phyloP scores from a whole-genome alignment of 305 asterid species.

The Petunia hybrid region DNA sequence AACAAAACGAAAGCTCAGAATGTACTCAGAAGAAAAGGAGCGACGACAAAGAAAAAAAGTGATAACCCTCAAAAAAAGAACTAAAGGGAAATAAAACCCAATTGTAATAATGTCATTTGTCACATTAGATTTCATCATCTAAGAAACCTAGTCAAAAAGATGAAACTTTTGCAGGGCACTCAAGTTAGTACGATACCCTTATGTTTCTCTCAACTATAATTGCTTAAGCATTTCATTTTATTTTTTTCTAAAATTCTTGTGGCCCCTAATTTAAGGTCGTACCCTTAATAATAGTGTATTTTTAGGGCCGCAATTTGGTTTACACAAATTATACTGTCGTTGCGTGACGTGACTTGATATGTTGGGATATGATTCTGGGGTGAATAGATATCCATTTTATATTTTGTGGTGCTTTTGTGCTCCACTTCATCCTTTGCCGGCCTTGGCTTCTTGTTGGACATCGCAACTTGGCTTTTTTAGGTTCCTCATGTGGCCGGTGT shows the following conservation, averaged over 20 bases:
- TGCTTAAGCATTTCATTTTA: neutral
- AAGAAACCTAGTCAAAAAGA: conserved; percentile 23
- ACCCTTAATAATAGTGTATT: conserved; percentile 9
- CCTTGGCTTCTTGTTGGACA: neutral
- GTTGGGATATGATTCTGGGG: neutral
- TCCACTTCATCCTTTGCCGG: neutral
- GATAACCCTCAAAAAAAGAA: neutral
- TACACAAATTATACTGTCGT: neutral
- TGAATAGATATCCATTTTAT: neutral
- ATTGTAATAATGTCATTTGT: neutral
- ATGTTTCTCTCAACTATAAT: neutral
- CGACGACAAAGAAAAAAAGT: neutral
- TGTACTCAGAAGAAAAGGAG: neutral
- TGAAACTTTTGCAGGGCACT: neutral
- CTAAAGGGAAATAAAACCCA: neutral
- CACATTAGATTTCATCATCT: conserved; percentile 4
- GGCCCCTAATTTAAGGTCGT: neutral
- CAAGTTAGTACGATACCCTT: neutral
- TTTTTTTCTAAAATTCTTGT: neutral
- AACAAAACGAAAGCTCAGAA: neutral
- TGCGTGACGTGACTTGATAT: neutral
- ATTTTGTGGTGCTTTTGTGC: neutral
- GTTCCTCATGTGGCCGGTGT: neutral
- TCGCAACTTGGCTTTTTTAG: neutral
- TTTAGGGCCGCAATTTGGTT: neutral